Evolutionary conservation across 257 asterid species (phyloP).

Genomic region (Solanum neorickii): DNA sequence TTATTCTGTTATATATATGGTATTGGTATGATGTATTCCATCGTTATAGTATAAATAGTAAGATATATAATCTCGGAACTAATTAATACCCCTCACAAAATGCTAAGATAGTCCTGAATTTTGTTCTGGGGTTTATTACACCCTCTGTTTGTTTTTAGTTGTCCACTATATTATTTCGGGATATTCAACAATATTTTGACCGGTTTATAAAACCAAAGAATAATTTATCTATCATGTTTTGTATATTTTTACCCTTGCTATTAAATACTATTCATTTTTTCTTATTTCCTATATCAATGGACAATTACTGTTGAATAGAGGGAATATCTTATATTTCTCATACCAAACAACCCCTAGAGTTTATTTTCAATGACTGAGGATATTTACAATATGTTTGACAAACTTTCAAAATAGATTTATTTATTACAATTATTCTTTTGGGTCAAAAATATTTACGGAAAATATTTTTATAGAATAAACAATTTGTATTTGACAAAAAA

Average conservation of each 20-base stretch:
- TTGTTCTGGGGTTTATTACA: background rate
- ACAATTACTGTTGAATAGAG: background rate
- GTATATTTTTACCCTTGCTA: background rate
- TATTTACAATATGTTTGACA: no score
- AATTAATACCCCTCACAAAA: background rate
- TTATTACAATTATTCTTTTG: background rate
- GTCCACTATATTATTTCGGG: accelerated
- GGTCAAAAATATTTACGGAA: background rate
- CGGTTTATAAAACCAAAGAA: accelerated
- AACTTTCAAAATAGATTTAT: background rate
- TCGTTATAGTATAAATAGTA: no score
- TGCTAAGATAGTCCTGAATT: background rate
- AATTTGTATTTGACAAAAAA: background rate
- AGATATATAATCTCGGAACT: background rate
- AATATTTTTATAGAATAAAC: background rate
- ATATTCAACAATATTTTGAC: background rate
- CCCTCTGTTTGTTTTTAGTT: accelerated
- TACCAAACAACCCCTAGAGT: background rate
- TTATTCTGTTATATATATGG: no score
- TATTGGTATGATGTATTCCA: no score
- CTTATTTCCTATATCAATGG: no score
- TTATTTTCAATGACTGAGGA: background rate
- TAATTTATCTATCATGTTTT: background rate
- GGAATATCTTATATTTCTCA: background rate
- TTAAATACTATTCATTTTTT: background rate